Conservation (phyloP, 2,329 filamentous ascomycete genomes). For the Juglanconis juglandina region DNA sequence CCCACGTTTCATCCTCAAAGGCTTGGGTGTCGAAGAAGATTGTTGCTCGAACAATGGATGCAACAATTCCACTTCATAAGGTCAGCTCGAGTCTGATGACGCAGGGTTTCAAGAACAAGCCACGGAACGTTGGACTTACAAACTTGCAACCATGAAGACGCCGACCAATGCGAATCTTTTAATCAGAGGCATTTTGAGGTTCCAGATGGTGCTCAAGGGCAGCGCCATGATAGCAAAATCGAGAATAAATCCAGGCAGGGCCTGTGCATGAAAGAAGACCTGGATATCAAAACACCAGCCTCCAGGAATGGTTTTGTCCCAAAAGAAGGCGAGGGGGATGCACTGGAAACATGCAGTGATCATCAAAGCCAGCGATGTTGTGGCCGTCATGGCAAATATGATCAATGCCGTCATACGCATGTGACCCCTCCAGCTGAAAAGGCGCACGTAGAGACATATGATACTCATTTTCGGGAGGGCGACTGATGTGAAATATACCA, state of each 20-base stretch:
- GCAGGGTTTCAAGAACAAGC: not conserved
- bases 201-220: constrained; percentile 27
- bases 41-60: constrained; percentile 21
- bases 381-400: constrained; percentile 21
- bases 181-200: constrained; percentile 23
- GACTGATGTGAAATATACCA: constrained; percentile 27
- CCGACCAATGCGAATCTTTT: constrained; percentile 25
- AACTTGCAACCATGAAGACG: constrained; percentile 27
- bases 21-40: constrained; percentile 22
- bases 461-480: constrained; percentile 29
- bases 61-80: constrained; percentile 21
- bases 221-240: constrained; percentile 26
- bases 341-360: constrained; percentile 30
- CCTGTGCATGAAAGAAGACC: constrained; percentile 26
- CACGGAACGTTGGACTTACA: constrained; percentile 17
- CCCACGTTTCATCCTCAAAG: constrained; percentile 22
- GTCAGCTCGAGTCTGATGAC: not conserved
- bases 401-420: constrained; percentile 20
- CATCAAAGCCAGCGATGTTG: constrained; percentile 23
- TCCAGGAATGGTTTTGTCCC: constrained; percentile 38
- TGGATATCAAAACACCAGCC: constrained; percentile 34
- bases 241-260: constrained; percentile 23
- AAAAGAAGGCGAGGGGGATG: constrained; percentile 39
- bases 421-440: constrained; percentile 26
- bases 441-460: constrained; percentile 28